A percentile compares a stretch with the other conserved stretches of the same genome.
phyloP scores from a whole-genome alignment of 2,329 filamentous ascomycete species.

The Boeremia exigua region DNA sequence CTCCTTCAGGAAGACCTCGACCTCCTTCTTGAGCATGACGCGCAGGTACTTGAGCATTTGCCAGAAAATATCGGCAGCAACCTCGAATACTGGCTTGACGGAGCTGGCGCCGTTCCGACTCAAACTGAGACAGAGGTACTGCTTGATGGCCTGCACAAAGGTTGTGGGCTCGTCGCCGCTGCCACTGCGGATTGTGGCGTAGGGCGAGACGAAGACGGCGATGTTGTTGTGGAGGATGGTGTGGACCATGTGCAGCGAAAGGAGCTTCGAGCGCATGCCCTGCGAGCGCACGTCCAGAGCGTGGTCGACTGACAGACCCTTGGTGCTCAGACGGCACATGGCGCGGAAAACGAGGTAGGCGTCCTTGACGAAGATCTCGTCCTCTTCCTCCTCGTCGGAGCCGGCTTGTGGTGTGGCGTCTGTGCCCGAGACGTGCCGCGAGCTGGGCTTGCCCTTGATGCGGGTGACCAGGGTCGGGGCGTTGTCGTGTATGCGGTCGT shows the following conservation, averaged over 20 bases:
- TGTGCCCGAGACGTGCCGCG: constrained; percentile 53
- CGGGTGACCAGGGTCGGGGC: constrained; percentile 71
- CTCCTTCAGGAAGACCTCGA: constrained; percentile 97
- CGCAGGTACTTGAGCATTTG: constrained; percentile 94
- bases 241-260: constrained; percentile 94
- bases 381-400: constrained; percentile 72
- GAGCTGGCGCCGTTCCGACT: constrained; percentile 95
- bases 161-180: constrained; percentile 86
- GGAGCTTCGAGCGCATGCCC: constrained; percentile 94
- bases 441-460: constrained; percentile 56
- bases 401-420: constrained; percentile 45
- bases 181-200: constrained; percentile 90
- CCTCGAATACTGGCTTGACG: constrained; percentile 89
- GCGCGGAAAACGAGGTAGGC: constrained; percentile 96
- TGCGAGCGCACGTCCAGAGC: constrained; percentile 91
- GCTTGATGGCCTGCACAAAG: constrained; percentile 94
- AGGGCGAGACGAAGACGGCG: constrained; percentile 84
- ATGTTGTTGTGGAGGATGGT: constrained; percentile 95
- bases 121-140: constrained; percentile 93
- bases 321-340: constrained; percentile 96
- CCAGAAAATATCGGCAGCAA: constrained; percentile 98
- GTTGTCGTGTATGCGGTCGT: constrained; percentile 69
- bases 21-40: constrained; percentile 95
- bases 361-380: constrained; percentile 96
- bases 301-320: constrained; percentile 86